Conservation (phyloP, 2,329 filamentous ascomycete genomes). For the Davidsoniella eucalypti region DNA sequence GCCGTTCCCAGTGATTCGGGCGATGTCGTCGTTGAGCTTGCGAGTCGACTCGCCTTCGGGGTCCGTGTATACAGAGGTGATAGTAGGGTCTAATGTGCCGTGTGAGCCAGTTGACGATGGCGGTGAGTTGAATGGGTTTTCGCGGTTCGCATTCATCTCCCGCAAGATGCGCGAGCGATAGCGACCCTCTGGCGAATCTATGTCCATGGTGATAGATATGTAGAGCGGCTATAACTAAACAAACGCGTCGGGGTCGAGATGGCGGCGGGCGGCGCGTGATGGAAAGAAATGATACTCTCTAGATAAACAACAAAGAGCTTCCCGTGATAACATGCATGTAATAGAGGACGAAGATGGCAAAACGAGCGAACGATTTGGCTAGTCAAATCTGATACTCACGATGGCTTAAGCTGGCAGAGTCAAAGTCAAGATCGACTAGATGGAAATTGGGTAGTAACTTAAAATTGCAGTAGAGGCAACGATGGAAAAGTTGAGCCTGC, state of each 20-base stretch:
- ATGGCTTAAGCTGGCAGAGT: neutral
- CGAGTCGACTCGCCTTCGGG: conserved; percentile 38
- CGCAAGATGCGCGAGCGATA: conserved; percentile 33
- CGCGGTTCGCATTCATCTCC: conserved; percentile 35
- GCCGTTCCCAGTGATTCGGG: conserved; percentile 24
- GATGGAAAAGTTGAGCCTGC: neutral
- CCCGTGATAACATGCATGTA: neutral
- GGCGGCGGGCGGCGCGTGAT: neutral
- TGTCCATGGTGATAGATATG: conserved; percentile 21
- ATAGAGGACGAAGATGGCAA: neutral
- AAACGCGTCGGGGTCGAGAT: neutral
- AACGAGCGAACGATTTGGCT: neutral
- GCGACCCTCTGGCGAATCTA: conserved; percentile 23
- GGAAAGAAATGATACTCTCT: conserved; percentile 9
- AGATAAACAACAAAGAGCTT: conserved; percentile 6
- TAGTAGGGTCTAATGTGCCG: conserved; percentile 37
- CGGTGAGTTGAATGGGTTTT: conserved; percentile 42
- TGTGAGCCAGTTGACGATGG: conserved; percentile 41
- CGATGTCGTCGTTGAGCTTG: conserved; percentile 32
- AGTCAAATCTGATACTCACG: too few species aligned
- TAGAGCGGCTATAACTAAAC: neutral
- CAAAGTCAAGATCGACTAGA: neutral
- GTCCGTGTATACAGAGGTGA: conserved; percentile 35
- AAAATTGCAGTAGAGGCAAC: neutral
- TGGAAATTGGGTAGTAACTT: too few species aligned